Percentiles rank a stretch among this genome's conserved stretches.
phyloP scores from a whole-genome alignment of 352 stramenopile species.

The Thraustochytrium sp. region DNA sequence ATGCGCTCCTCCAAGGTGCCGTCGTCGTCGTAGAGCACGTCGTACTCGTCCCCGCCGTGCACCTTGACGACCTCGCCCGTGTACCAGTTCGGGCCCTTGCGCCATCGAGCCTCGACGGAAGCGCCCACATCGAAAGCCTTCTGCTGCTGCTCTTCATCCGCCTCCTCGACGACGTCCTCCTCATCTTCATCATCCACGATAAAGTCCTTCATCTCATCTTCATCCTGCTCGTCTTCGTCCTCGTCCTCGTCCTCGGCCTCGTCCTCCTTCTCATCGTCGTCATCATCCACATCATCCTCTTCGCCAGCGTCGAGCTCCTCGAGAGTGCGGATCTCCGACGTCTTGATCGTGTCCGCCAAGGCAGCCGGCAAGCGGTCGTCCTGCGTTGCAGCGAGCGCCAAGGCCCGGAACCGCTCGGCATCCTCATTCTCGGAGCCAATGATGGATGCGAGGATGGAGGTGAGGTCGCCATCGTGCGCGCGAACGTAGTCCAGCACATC shows the following conservation, averaged over 20 bases:
- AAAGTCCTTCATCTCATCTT: neutral
- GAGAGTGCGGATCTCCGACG: neutral
- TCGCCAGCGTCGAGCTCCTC: slow-evolving; percentile 20
- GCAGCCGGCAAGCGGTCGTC: neutral
- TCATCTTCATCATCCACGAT: neutral
- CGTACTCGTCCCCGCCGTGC: neutral
- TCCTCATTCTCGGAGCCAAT: slow-evolving; percentile 37
- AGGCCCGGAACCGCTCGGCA: neutral
- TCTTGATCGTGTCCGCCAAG: neutral
- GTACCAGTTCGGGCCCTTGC: neutral
- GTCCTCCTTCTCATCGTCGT: slow-evolving; percentile 23
- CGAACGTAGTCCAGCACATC: slow-evolving; percentile 3
- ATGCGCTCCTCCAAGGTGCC: neutral
- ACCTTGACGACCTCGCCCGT: neutral
- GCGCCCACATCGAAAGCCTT: neutral
- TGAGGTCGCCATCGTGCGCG: slow-evolving; percentile 30
- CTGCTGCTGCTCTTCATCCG: slow-evolving; percentile 2
- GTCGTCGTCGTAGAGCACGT: slow-evolving; percentile 27
- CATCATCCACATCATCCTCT: neutral
- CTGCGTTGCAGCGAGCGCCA: neutral
- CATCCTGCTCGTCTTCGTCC: slow-evolving; percentile 18
- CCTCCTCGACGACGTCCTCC: neutral
- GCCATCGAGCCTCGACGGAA: neutral
- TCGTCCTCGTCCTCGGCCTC: slow-evolving; percentile 37
- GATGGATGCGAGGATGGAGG: slow-evolving; percentile 40